A percentile compares a stretch with the other conserved stretches of the same genome.
Conservation (phyloP, 768 basidiomycete species). For the Favolaschia claudopus region DNA sequence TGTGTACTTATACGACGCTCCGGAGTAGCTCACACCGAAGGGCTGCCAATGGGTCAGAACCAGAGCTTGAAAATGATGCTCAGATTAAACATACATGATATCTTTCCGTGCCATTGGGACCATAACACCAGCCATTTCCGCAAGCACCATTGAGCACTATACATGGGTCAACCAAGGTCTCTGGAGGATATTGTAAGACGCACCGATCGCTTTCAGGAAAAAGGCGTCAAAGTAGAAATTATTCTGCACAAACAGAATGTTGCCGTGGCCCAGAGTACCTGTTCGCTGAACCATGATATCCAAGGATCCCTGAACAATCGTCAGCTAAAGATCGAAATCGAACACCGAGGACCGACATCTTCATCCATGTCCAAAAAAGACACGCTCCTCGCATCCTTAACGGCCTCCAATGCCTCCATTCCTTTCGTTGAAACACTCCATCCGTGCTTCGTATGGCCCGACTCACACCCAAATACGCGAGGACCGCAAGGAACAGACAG, state of each 20-base stretch:
- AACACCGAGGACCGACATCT: conserved; percentile 67
- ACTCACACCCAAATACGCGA: conserved; percentile 65
- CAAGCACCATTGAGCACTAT: conserved; percentile 95
- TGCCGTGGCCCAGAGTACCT: conserved; percentile 68
- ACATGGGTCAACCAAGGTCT: conserved; percentile 2
- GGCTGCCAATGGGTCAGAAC: conserved; percentile 57
- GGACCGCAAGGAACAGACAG: conserved; percentile 67
- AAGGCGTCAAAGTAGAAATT: conserved; percentile 99
- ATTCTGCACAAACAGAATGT: conserved; percentile 87
- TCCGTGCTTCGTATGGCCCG: conserved; percentile 65
- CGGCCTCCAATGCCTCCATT: conserved; percentile 62
- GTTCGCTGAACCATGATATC: conserved; percentile 93
- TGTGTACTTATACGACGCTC: conserved; percentile 96
- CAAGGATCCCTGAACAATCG: conserved; percentile 70
- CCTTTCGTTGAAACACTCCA: conserved; percentile 66
- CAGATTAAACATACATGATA: conserved; percentile 73
- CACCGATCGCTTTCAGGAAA: conserved; percentile 96
- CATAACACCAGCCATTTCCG: conserved; percentile 78
- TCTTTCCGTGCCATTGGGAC: conserved; percentile 60
- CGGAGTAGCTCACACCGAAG: conserved; percentile 92
- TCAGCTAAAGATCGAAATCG: neutral
- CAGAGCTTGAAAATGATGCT: neutral
- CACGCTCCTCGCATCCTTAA: conserved; percentile 82
- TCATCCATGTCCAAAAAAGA: conserved; percentile 94
- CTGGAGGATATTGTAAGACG: conserved; percentile 28